Conservation (phyloP, 371 early-diverging fungal species). For the Mucor irregularis region DNA sequence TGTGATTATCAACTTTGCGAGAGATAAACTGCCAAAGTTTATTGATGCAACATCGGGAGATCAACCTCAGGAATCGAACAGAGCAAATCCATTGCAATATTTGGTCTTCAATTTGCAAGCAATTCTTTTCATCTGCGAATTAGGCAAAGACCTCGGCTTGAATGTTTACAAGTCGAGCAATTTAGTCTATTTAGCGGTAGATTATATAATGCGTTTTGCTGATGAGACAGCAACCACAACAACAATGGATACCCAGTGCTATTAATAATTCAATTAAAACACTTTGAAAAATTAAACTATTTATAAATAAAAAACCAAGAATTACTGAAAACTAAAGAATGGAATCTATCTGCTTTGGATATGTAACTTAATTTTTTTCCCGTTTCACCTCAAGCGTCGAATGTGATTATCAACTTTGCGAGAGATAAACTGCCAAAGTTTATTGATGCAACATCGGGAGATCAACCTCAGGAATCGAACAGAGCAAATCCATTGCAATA, state of each 20-base stretch:
- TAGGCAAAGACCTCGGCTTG: conserved; percentile 16
- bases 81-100: conserved; percentile 43
- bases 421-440: conserved; percentile 21
- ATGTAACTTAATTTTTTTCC: too few relatives aligned
- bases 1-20: conserved; percentile 11
- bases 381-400: conserved; percentile 1
- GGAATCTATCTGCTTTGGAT: too few relatives aligned
- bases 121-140: conserved; percentile 26
- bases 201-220: conserved; percentile 26
- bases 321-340: too few relatives aligned
- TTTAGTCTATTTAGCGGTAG: conserved; percentile 16
- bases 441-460: conserved; percentile 28
- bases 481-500: conserved; percentile 44
- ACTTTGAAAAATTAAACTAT: too few relatives aligned
- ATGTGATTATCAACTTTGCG: conserved; percentile 11
- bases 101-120: conserved; percentile 46
- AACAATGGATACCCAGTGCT: too few relatives aligned
- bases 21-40: conserved; percentile 21
- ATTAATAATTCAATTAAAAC: too few relatives aligned
- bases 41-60: conserved; percentile 33
- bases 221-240: too few relatives aligned
- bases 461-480: conserved; percentile 40
- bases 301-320: too few relatives aligned
- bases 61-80: conserved; percentile 37
- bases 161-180: conserved; percentile 6